Evolutionary conservation across 75 land plant genomes (phyloP).

Genomic region (Gnetum montanum): DNA sequence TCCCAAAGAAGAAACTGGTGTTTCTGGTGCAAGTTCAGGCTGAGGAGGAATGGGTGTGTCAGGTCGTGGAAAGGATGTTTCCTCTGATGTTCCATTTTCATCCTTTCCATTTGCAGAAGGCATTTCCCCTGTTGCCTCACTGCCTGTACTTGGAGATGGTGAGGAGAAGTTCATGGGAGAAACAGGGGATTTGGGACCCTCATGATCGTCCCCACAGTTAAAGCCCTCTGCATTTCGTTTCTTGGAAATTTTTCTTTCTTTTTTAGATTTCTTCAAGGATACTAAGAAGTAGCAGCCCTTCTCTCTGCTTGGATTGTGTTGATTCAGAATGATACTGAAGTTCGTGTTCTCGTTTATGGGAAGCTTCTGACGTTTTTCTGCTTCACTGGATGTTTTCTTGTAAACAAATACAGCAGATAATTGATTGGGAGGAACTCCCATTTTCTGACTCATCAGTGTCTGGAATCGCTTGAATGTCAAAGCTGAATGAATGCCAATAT

Average conservation of each 20-base stretch:
- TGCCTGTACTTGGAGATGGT: constrained; percentile 1
- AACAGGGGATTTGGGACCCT: not conserved
- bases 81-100: not conserved
- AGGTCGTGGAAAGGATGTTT: not conserved
- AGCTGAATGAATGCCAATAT: constrained; percentile 44
- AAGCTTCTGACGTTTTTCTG: constrained; percentile 29
- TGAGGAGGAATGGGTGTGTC: constrained; percentile 1
- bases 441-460: constrained; percentile 41
- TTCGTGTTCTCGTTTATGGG: constrained; percentile 63
- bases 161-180: constrained; percentile 3
- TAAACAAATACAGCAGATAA: constrained; percentile 52
- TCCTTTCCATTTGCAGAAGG: not conserved
- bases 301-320: constrained; percentile 50
- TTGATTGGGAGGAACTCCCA: constrained; percentile 67
- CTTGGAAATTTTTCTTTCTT: constrained; percentile 34
- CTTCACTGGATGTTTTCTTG: constrained; percentile 14
- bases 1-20: not conserved
- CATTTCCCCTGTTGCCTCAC: constrained; percentile 2
- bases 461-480: constrained; percentile 58
- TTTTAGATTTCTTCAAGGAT: constrained; percentile 44
- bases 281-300: constrained; percentile 55
- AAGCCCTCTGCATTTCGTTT: constrained; percentile 31
- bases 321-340: constrained; percentile 49
- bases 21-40: not conserved
- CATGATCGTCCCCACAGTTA: constrained; percentile 32